Evolutionary conservation across 345 rosid genomes (phyloP), one percentile per base, ranked within the genome.

Genomic region (Turnera subulata): DNA sequence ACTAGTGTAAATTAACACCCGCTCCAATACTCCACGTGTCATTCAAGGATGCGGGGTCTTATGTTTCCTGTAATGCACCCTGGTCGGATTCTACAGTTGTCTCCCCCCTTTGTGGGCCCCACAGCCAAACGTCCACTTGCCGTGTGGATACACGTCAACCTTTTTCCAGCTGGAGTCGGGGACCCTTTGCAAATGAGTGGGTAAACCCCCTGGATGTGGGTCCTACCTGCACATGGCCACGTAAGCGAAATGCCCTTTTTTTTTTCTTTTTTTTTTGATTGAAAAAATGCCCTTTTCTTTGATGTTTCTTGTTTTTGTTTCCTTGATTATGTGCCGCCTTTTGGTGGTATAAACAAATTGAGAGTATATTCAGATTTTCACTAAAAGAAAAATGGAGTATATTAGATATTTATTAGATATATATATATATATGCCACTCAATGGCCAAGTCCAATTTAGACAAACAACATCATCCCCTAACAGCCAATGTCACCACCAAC

Each of bases 191-290:
- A 39, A 46, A 46, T 46, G 60, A 46, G 55, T 55, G 40, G 60
- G 46, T 15, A 47, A 55, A 38, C 52, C 65, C 10, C 16, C 14
- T 18, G 35, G 1, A 53, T 11, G 5, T 51, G 73, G 77, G 73
- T 10, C 69, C 73, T 17, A n/a, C 23, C 1, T 1, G 55, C 79
- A 79, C 79, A 63, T 76, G 84, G 84, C 76, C 77, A 73, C 64
- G 58, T 68, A 74, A 67, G 47, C 68, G 9, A 29, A 11, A 42
- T 59, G 26, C 26, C 47, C 2, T 35, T 11, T 19, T 29, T 1
- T 38, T 24, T 46, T 17, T 0, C 14, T 42, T 19, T 0, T 19
- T n/a, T 66, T 42, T 18, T 21, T 17, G n/a, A 9, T 44, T 14
- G n/a, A 55, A 37, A 4, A n/a, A n/a, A n/a, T n/a, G n/a, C n/a